Evolutionary conservation across 306 rosid species (phyloP), one percentile per base, ranked within the genome.

Genomic region (Carpinus viminea): DNA sequence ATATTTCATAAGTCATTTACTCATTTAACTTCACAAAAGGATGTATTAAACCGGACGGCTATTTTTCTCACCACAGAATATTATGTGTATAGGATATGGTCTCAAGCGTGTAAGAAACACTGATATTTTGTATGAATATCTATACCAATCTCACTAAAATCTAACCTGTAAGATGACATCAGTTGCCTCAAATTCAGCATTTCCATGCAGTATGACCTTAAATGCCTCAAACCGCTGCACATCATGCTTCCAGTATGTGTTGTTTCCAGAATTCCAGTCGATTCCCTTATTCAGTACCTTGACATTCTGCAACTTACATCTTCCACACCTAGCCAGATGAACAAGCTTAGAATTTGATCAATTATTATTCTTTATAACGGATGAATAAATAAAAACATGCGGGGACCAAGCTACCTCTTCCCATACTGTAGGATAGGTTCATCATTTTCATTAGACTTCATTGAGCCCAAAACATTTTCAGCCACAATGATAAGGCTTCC

Each of bases 141-240:
- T 60, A 57, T 48, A 51, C 52, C 12, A 46, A 45, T 74, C 10
- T 48, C 78, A 73, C n/a, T 52, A 76, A 43, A 80, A 82, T 50
- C 80, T 73, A 80, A 95, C 98, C 99, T 91, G 88, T 79, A 95
- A 75, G 79, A 86, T 84, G 73, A 91, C 97, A 82, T 90, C 87
- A 68, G 81, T 80, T 72, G 98, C 98, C 83, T 93, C 94, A 84
- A 95, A 93, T 81, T 93, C 99, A 85, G 98, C 98, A 91, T 93
- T 95, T 79, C 98, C 99, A 77, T 89, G 96, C 80, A 93, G 89
- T 75, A 89, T 72, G 57, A 93, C 82, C 86, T 87, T 88, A 84
- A 91, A 80, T 76, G 83, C 85, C 88, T 90, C 98, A 16, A 75
- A 72, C 68, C 88, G 91, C 80, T 89, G 85, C 82, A 95, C 93